Percentiles rank a stretch among this genome's conserved stretches.
phyloP scores from a whole-genome alignment of 805 yeast species.

The Candida silvatica region DNA sequence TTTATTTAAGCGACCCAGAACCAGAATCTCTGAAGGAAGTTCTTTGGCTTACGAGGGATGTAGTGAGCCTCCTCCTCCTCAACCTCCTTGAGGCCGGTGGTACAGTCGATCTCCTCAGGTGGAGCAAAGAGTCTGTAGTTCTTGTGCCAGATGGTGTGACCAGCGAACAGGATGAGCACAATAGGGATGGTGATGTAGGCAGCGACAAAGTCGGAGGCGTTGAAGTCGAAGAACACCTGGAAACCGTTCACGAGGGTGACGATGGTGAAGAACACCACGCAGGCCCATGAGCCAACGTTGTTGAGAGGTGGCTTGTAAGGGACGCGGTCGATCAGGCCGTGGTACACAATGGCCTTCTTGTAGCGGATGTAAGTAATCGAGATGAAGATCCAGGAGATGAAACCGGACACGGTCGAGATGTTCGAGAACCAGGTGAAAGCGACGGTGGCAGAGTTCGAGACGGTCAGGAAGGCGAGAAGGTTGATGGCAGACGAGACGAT shows the following conservation, averaged over 20 bases:
- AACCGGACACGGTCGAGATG: conserved; percentile 60
- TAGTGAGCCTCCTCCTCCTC: conserved; percentile 41
- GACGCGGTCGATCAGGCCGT: conserved; percentile 42
- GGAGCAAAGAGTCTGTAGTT: conserved; percentile 41
- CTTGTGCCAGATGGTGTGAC: conserved; percentile 42
- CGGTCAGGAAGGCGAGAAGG: conserved; percentile 60
- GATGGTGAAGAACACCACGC: conserved; percentile 32
- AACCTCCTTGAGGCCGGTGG: conserved; percentile 51
- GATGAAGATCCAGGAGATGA: conserved; percentile 53
- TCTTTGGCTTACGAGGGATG: conserved; percentile 24
- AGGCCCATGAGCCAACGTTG: conserved; percentile 51
- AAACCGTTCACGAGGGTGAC: conserved; percentile 49
- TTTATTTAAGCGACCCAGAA: conserved; percentile 33
- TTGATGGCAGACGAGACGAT: conserved; percentile 38
- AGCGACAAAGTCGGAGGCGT: conserved; percentile 53
- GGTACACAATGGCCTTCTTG: conserved; percentile 53
- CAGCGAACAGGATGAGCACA: conserved; percentile 42
- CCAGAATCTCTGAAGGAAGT: conserved; percentile 39
- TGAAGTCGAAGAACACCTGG: conserved; percentile 44
- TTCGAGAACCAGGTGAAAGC: conserved; percentile 65
- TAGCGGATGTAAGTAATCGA: conserved; percentile 49
- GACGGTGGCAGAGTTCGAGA: conserved; percentile 44
- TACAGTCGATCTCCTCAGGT: conserved; percentile 49
- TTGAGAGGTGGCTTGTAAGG: conserved; percentile 49
- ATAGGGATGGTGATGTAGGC: conserved; percentile 57